A percentile compares a stretch with the other conserved stretches of the same genome.
phyloP scores from a whole-genome alignment of 2,329 filamentous ascomycete species.

The Ilyonectria destructans region DNA sequence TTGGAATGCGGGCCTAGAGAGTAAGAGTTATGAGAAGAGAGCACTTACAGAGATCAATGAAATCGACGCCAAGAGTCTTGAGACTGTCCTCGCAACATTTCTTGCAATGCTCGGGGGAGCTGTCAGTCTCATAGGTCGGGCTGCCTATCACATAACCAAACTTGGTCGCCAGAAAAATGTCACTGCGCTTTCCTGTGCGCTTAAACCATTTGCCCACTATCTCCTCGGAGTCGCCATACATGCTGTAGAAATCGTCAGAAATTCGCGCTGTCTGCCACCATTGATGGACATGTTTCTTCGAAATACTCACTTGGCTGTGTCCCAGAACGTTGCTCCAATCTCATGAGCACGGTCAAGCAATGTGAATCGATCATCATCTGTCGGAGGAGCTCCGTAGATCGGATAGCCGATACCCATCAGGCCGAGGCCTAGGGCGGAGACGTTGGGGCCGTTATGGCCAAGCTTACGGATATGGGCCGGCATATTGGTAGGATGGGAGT shows the following conservation, averaged over 20 bases:
- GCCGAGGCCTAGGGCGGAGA: slow-evolving; percentile 67
- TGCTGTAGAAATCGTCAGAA: slow-evolving; percentile 25
- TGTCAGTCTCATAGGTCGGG: slow-evolving; percentile 17
- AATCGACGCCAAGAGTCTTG: slow-evolving; percentile 56
- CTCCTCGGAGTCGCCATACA: slow-evolving; percentile 64
- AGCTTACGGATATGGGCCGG: slow-evolving; percentile 44
- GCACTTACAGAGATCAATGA: slow-evolving; percentile 64
- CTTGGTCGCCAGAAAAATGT: slow-evolving; percentile 63
- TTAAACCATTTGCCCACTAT: slow-evolving; percentile 64
- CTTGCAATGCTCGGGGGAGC: slow-evolving; percentile 25
- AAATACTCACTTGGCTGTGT: slow-evolving; percentile 56
- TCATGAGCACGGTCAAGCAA: slow-evolving; percentile 65
- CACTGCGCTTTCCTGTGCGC: slow-evolving; percentile 59
- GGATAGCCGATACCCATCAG: slow-evolving; percentile 61
- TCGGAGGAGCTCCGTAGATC: slow-evolving; percentile 47
- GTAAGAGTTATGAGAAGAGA: rapidly evolving
- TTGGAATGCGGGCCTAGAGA: no score
- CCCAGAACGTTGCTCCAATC: slow-evolving; percentile 65
- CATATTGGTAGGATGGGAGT: not conserved
- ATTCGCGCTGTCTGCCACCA: no score
- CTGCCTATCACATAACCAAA: slow-evolving; percentile 43
- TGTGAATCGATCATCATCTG: slow-evolving; percentile 64
- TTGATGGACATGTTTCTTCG: not conserved
- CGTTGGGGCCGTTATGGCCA: slow-evolving; percentile 66
- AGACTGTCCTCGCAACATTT: slow-evolving; percentile 54